Percentiles rank a stretch among this genome's conserved stretches.
phyloP scores from a whole-genome alignment of 106 monocot species.

The Alisma plantagoaquatica region DNA sequence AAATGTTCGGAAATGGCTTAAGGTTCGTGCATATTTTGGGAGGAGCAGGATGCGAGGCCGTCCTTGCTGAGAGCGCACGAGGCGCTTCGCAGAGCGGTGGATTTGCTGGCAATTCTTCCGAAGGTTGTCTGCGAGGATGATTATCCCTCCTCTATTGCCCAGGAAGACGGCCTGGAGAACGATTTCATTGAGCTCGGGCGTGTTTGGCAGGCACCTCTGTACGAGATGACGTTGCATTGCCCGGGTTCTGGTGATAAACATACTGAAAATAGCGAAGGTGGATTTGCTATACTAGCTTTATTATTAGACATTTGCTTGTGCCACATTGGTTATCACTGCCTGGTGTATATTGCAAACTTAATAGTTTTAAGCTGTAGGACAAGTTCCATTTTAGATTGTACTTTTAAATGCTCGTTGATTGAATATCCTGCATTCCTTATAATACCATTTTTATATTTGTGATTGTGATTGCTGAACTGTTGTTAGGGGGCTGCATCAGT shows the following conservation, averaged over 20 bases:
- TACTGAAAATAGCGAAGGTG: conserved; percentile 6
- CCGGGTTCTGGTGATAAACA: conserved; percentile 21
- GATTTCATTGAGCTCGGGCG: conserved; percentile 63
- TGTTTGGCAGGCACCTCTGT: conserved; percentile 54
- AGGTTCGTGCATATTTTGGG: not conserved
- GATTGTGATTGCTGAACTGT: no score
- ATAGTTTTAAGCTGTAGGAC: no score
- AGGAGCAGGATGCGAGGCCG: conserved; percentile 49
- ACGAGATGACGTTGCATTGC: conserved; percentile 75
- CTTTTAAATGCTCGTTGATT: no score
- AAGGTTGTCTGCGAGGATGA: conserved; percentile 21
- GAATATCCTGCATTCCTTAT: no score
- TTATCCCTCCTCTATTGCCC: not conserved
- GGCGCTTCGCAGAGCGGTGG: conserved; percentile 26
- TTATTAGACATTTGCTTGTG: no score
- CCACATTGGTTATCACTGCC: no score
- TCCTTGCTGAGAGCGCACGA: conserved; percentile 60
- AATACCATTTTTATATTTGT: no score
- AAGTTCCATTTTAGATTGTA: no score
- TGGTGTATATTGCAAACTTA: no score
- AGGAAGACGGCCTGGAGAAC: conserved; percentile 4
- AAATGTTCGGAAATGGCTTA: not conserved
- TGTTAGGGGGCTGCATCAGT: no score
- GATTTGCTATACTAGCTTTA: no score
- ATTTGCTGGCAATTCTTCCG: conserved; percentile 40